Conservation (phyloP, 2,329 filamentous ascomycete genomes). For the Phialophora macrospora region DNA sequence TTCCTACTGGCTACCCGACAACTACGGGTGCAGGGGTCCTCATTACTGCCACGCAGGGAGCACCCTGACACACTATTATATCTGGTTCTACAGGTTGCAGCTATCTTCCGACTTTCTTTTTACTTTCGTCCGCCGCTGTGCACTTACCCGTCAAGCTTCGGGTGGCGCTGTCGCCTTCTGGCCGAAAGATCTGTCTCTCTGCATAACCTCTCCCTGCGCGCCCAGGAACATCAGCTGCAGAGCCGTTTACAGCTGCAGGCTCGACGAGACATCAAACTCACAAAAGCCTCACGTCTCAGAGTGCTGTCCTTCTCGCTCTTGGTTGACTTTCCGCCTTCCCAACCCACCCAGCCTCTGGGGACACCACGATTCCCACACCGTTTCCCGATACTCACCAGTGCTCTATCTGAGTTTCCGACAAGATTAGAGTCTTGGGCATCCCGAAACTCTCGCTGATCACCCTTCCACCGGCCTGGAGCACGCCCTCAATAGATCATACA, state of each 20-base stretch:
- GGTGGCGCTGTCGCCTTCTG: neutral
- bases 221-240: neutral
- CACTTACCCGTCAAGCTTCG: neutral
- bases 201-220: neutral
- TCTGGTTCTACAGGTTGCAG: constrained; percentile 15
- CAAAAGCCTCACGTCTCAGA: neutral
- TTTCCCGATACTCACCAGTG: neutral
- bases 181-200: neutral
- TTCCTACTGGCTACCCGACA: constrained; percentile 13
- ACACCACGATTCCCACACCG: neutral
- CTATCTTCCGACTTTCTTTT: neutral
- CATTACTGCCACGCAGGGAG: neutral
- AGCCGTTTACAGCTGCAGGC: neutral
- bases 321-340: neutral
- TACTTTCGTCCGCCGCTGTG: neutral
- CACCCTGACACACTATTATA: neutral
- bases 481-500: constrained; percentile 6
- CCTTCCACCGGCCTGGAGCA: constrained; percentile 12
- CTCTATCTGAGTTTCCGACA: constrained; percentile 31
- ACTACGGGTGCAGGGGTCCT: constrained; percentile 7
- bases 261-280: neutral
- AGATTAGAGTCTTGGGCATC: constrained; percentile 27
- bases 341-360: constrained; percentile 8
- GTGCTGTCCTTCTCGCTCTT: neutral
- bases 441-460: constrained; percentile 22